Percentiles rank a stretch among this genome's conserved stretches.
Conservation (phyloP, 345 rosid genomes). For the Lenwebbia sp. region DNA sequence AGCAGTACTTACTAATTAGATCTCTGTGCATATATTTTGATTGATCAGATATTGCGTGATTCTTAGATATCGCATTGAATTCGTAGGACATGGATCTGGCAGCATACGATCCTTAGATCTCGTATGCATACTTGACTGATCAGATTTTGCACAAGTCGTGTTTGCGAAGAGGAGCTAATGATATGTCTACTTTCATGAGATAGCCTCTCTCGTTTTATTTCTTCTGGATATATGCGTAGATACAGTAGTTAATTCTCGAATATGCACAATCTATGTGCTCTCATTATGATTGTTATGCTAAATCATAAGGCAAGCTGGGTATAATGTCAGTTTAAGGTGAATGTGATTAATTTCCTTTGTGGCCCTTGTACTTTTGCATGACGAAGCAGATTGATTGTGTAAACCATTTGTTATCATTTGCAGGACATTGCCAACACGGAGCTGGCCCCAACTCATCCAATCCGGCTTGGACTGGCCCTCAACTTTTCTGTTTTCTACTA, state of each 20-base stretch:
- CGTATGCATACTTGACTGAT: not conserved
- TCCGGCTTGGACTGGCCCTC: conserved; percentile 81
- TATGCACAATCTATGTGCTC: not conserved
- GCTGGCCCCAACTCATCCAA: conserved; percentile 84
- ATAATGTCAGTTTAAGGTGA: not conserved
- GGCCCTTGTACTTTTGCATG: not conserved
- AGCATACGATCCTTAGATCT: not conserved
- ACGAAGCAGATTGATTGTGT: not conserved
- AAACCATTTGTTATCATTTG: not conserved
- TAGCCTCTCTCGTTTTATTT: not conserved
- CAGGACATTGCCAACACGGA: conserved; percentile 85
- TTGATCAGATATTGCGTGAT: not conserved
- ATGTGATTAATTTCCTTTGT: not conserved
- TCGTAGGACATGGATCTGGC: not conserved
- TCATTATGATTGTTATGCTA: not conserved
- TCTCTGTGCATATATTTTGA: not conserved
- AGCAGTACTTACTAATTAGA: not conserved
- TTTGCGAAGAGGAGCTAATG: not conserved
- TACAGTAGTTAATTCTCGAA: not conserved
- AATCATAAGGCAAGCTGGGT: not conserved
- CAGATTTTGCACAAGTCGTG: not conserved
- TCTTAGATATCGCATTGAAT: not conserved
- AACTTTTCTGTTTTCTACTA: conserved; percentile 91
- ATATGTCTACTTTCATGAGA: not conserved
- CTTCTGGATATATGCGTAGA: not conserved